Evolutionary conservation across 305 asterid species (phyloP).

Genomic region (Rubia tinctorum): DNA sequence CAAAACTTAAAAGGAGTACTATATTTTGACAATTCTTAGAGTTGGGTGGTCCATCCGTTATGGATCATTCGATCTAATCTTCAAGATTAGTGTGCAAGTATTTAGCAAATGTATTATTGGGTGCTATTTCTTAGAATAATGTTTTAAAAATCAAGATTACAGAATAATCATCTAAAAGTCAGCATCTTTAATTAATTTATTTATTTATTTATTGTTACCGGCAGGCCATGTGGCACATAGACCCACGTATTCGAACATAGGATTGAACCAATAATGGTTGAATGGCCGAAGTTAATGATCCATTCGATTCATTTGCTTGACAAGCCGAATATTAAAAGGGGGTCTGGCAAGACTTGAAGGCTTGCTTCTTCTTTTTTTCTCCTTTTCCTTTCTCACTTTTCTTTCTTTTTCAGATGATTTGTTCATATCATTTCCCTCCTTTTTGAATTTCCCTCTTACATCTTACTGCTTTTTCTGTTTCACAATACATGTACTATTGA

Average conservation of each 20-base stretch:
- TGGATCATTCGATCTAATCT: neutral
- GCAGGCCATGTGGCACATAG: neutral
- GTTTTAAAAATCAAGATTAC: neutral
- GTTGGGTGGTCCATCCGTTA: no score
- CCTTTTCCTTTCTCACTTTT: slow-evolving; percentile 27
- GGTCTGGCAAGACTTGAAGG: neutral
- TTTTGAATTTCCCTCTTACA: slow-evolving; percentile 17
- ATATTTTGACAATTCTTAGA: no score
- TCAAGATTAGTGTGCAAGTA: neutral
- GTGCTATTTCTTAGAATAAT: neutral
- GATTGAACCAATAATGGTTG: neutral
- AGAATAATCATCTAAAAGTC: neutral
- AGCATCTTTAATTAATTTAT: neutral
- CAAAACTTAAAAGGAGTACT: no score
- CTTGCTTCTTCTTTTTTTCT: slow-evolving; percentile 22
- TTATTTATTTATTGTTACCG: neutral
- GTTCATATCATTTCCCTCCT: slow-evolving; percentile 35
- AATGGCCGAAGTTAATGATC: neutral
- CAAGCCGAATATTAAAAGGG: slow-evolving; percentile 7
- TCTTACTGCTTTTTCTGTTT: neutral
- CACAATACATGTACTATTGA: neutral
- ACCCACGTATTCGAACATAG: neutral
- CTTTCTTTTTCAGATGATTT: slow-evolving; percentile 45
- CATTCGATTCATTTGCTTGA: neutral
- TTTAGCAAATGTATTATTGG: neutral